Conservation (phyloP, 768 basidiomycete species). For the Dictyophora rubrovolvata region DNA sequence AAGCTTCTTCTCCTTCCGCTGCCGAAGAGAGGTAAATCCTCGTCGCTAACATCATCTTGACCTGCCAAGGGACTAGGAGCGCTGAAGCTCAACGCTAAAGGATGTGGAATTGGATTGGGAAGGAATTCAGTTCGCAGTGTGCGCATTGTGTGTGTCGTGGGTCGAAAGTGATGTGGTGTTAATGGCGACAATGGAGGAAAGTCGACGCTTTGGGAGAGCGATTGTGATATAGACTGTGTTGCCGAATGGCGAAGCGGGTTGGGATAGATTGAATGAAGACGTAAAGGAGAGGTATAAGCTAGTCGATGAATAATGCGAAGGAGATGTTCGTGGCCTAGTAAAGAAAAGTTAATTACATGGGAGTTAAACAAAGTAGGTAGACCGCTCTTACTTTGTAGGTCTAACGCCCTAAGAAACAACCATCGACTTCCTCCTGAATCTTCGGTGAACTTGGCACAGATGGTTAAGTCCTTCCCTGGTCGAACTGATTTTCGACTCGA, state of each 20-base stretch:
- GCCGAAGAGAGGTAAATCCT: neutral
- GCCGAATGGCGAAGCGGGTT: neutral
- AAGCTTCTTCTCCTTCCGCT: neutral
- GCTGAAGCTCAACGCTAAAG: slow-evolving; percentile 1
- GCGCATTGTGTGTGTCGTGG: neutral
- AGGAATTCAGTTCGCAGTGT: slow-evolving; percentile 7
- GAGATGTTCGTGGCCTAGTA: slow-evolving; percentile 2
- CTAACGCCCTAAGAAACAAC: neutral
- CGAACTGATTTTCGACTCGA: neutral
- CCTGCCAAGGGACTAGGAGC: neutral
- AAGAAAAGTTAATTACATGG: neutral
- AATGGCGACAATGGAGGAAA: neutral
- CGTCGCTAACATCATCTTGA: neutral
- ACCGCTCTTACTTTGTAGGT: neutral
- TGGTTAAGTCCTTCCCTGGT: neutral
- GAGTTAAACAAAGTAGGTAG: too few species aligned
- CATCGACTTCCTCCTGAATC: neutral
- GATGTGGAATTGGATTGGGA: slow-evolving; percentile 8
- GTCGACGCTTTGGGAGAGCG: neutral
- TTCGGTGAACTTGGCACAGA: neutral
- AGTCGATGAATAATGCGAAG: slow-evolving; percentile 4
- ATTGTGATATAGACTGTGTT: neutral
- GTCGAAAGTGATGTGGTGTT: neutral
- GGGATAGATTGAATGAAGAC: neutral
- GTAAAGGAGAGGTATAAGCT: neutral